Base-by-base conservation (phyloP, 108 stramenopile genomes). In the Cyclotella choctawhatcheeana region DNA sequence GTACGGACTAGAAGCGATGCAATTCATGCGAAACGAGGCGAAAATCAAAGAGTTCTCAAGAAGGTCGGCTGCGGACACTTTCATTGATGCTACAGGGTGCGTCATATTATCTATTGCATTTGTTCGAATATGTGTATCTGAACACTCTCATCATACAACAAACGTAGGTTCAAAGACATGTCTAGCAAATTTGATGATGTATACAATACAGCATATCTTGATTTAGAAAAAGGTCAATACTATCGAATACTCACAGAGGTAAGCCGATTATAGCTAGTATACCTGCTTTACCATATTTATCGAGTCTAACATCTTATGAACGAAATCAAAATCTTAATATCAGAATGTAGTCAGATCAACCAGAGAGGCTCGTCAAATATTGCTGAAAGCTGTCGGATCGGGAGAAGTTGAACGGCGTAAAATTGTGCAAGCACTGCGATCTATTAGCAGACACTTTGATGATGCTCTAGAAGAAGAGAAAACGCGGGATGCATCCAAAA, bases 81-180 rank as follows among this genome's bases (percentile, higher is more conserved):
- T 92, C 63, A 89, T 96, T 56, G 95, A 96, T 71, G 86, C 95
- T 3, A 93, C 91, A 0, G 89, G 90, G 54, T n/a, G n/a, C n/a
- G n/a, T n/a, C n/a, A n/a, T n/a, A n/a, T n/a, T n/a, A n/a, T n/a
- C n/a, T n/a, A n/a, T n/a, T n/a, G n/a, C n/a, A n/a, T n/a, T n/a
- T n/a, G n/a, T n/a, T n/a, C n/a, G n/a, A n/a, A n/a, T n/a, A n/a
- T n/a, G n/a, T n/a, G n/a, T n/a, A n/a, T n/a, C n/a, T n/a, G n/a
- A n/a, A n/a, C n/a, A n/a, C n/a, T n/a, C n/a, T n/a, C n/a, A n/a
- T n/a, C n/a, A n/a, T n/a, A n/a, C n/a, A n/a, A n/a, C n/a, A n/a
- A n/a, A n/a, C n/a, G n/a, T n/a, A n/a, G n/a, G n/a, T 67, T 96
- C 27, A 72, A 37, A 14, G 85, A 87, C 52, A 83, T 96, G 65